These are phyloP conservation scores for Obelidium mucronatum DNA, from an alignment of 192 early-diverging fungal species.

Conservation along the genomic window DNA sequence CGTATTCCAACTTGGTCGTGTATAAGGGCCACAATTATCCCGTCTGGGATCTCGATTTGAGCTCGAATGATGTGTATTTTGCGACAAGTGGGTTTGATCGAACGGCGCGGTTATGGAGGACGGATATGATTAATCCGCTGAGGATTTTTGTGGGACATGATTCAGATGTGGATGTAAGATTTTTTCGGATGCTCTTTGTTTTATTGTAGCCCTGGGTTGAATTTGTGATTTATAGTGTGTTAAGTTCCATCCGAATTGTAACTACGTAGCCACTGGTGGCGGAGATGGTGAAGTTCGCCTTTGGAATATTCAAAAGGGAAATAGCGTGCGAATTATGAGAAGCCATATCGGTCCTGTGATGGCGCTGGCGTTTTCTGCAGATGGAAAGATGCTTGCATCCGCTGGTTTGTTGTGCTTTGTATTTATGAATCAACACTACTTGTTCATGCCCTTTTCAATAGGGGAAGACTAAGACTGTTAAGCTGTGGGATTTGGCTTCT, in stretches of 20 bases:
- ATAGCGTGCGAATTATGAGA: conserved; percentile 88
- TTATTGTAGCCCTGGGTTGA: conserved; percentile 42
- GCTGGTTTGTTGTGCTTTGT: conserved; percentile 65
- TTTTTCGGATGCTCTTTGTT: conserved; percentile 39
- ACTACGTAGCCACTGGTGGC: conserved; percentile 93
- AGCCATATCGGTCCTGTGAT: conserved; percentile 86
- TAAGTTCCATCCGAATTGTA: conserved; percentile 96
- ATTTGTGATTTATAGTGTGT: conserved; percentile 66
- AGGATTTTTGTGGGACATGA: conserved; percentile 98
- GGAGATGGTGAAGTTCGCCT: conserved; percentile 87
- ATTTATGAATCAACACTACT: conserved; percentile 19
- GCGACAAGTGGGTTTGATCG: conserved; percentile 95
- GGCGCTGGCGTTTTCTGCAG: conserved; percentile 87
- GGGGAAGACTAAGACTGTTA: conserved; percentile 83
- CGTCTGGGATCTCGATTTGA: conserved; percentile 95
- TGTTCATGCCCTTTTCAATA: conserved; percentile 32
- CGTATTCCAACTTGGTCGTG: conserved; percentile 87
- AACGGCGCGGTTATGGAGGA: conserved; percentile 95
- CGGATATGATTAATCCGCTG: conserved; percentile 94
- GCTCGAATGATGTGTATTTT: conserved; percentile 94
- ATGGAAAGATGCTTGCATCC: conserved; percentile 90
- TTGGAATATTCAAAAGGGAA: conserved; percentile 94
- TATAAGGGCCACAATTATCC: conserved; percentile 98
- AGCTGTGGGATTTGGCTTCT: conserved; percentile 90
- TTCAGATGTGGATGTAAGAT: conserved; percentile 92